Conservation (phyloP, 2,329 filamentous ascomycete genomes). For the Fusarium siculi region DNA sequence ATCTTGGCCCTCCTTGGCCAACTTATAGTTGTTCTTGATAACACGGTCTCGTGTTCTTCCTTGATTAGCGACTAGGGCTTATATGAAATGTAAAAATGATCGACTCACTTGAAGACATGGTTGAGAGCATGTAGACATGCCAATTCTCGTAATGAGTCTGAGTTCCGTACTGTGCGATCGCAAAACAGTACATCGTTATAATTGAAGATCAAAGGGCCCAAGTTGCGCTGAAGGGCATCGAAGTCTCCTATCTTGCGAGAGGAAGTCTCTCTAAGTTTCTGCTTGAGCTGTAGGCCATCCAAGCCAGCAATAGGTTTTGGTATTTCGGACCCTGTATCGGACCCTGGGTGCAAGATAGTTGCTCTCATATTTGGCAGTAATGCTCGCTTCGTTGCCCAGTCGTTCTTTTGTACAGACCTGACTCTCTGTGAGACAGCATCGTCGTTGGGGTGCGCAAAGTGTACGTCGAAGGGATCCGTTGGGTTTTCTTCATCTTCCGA, state of each 20-base stretch:
- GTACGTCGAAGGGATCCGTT: constrained; percentile 80
- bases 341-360: constrained; percentile 59
- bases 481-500: constrained; percentile 64
- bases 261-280: constrained; percentile 69
- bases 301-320: constrained; percentile 52
- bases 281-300: constrained; percentile 72
- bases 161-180: constrained; percentile 75
- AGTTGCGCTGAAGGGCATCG: constrained; percentile 67
- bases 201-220: constrained; percentile 80
- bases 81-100: background rate
- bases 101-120: constrained; percentile 82
- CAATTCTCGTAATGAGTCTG: constrained; percentile 74
- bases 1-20: constrained; percentile 72
- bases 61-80: constrained; percentile 24
- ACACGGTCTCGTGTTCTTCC: constrained; percentile 83
- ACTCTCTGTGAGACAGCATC: constrained; percentile 66
- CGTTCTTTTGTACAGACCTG: constrained; percentile 58
- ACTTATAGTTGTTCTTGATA: constrained; percentile 88
- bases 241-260: constrained; percentile 66
- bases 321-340: constrained; percentile 47
- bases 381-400: constrained; percentile 63
- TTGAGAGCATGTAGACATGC: constrained; percentile 88
- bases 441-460: constrained; percentile 78
- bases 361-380: constrained; percentile 60
- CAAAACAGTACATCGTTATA: constrained; percentile 86